Evolutionary conservation across 1,284 basidiomycete genomes (phyloP).

Genomic region (Microbotryomycetes sp.): DNA sequence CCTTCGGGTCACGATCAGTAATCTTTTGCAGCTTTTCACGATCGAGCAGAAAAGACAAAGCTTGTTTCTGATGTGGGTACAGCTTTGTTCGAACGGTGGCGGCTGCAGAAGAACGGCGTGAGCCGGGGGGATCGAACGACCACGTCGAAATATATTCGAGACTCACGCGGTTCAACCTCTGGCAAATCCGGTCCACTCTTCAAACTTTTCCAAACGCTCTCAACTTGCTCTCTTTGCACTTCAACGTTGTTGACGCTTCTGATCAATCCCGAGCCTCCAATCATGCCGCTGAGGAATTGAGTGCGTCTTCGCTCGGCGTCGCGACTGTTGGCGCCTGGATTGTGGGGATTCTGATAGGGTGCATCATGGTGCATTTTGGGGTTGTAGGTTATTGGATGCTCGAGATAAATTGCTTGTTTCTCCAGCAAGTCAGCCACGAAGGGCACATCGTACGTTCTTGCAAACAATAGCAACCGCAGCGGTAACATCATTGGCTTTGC

Average conservation of each 20-base stretch:
- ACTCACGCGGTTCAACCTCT: constrained; percentile 75
- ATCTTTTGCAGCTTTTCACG: constrained; percentile 53
- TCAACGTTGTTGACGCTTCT: constrained; percentile 63
- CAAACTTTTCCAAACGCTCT: constrained; percentile 84
- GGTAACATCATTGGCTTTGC: constrained; percentile 67
- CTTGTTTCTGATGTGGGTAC: constrained; percentile 97
- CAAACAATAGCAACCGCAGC: constrained; percentile 81
- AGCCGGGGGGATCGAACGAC: background rate
- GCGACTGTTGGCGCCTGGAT: constrained; percentile 51
- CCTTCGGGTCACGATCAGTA: constrained; percentile 44
- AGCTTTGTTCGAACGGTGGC: constrained; percentile 79
- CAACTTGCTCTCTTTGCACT: constrained; percentile 85
- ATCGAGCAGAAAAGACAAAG: constrained; percentile 90
- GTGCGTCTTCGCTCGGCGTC: constrained; percentile 26
- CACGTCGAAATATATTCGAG: background rate
- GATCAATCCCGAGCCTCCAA: background rate
- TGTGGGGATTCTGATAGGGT: constrained; percentile 79
- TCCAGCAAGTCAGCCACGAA: constrained; percentile 68
- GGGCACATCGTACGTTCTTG: constrained; percentile 79
- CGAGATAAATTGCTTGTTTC: constrained; percentile 59
- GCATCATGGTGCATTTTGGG: constrained; percentile 58
- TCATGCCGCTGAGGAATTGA: constrained; percentile 7
- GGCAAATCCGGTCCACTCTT: constrained; percentile 76
- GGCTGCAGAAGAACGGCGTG: constrained; percentile 46
- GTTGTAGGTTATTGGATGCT: constrained; percentile 62